Percentiles rank a stretch among this genome's conserved stretches.
Evolutionary conservation across 2,329 filamentous ascomycete genomes (phyloP).

Genomic region (Magnaporthiopsis incrustans): DNA sequence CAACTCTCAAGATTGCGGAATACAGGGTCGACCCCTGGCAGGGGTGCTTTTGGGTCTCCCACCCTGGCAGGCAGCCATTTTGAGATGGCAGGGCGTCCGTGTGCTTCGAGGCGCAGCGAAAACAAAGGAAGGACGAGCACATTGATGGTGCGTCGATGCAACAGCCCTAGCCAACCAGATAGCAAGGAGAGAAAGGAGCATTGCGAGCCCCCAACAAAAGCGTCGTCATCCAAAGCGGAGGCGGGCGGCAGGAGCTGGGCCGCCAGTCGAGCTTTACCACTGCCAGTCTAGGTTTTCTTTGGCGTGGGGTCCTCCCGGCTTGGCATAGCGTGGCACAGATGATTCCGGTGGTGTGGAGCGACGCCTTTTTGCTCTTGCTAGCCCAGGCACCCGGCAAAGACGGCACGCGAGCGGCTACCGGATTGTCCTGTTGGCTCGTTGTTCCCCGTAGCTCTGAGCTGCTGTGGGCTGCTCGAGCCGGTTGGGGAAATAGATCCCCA

Average conservation of each 20-base stretch:
- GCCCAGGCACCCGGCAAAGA: neutral
- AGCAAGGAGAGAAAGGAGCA: neutral
- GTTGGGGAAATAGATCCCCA: no score
- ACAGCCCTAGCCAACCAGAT: no score
- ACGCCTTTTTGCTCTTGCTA: neutral
- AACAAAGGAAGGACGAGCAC: neutral
- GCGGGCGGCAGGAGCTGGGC: neutral
- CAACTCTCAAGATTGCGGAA: neutral
- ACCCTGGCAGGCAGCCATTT: neutral
- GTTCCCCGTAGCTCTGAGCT: no score
- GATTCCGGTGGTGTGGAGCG: neutral
- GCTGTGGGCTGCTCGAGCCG: no score
- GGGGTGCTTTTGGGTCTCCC: no score
- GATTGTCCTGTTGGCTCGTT: neutral
- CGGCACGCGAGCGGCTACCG: constrained; percentile 2
- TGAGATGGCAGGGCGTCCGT: neutral
- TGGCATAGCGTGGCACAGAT: neutral
- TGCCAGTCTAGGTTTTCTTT: neutral
- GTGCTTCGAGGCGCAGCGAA: neutral
- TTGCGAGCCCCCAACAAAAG: neutral
- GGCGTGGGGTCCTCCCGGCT: neutral
- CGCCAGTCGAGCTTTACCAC: no score
- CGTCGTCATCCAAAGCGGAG: neutral
- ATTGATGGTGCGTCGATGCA: neutral
- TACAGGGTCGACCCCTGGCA: neutral